Evolutionary conservation across 2,329 filamentous ascomycete species (phyloP).

Genomic region (Dactylellina sp.): DNA sequence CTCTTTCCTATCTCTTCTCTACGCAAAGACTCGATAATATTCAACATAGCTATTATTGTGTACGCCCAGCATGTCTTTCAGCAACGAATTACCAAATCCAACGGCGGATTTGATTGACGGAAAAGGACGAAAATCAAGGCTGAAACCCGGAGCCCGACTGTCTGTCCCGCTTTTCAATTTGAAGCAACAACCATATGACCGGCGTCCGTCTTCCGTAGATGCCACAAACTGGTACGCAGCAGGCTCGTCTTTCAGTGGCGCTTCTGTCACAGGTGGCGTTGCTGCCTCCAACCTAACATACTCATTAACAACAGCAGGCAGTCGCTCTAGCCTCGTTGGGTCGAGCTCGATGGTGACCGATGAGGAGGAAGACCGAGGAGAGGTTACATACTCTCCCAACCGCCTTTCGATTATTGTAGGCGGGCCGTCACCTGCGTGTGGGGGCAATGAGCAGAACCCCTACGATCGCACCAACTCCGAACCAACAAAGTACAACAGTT

Average conservation of each 20-base stretch:
- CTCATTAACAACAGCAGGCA: not conserved
- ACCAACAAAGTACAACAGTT: conserved; percentile 20
- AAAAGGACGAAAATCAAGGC: conserved; percentile 34
- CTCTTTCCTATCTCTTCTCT: not conserved
- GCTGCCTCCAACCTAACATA: conserved; percentile 19
- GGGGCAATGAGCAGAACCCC: conserved; percentile 14
- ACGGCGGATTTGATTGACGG: conserved; percentile 20
- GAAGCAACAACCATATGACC: conserved; percentile 45
- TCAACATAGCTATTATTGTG: not conserved
- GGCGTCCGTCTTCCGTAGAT: conserved; percentile 44
- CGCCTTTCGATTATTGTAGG: conserved; percentile 35
- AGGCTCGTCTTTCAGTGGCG: conserved; percentile 33
- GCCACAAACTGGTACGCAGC: conserved; percentile 35
- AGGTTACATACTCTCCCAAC: conserved; percentile 31
- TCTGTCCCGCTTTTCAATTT: conserved; percentile 45
- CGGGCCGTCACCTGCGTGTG: conserved; percentile 24
- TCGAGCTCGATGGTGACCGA: conserved; percentile 16
- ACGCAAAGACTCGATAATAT: not conserved
- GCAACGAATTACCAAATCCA: conserved; percentile 19
- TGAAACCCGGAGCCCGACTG: conserved; percentile 26
- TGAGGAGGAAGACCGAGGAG: conserved; percentile 41
- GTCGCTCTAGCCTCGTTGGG: conserved; percentile 25
- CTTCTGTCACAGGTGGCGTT: conserved; percentile 18
- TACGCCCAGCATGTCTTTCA: conserved; percentile 30
- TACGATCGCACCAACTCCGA: conserved; percentile 25